phyloP scores from a whole-genome alignment of 2,329 filamentous ascomycete species.

The Alternaria arborescens region DNA sequence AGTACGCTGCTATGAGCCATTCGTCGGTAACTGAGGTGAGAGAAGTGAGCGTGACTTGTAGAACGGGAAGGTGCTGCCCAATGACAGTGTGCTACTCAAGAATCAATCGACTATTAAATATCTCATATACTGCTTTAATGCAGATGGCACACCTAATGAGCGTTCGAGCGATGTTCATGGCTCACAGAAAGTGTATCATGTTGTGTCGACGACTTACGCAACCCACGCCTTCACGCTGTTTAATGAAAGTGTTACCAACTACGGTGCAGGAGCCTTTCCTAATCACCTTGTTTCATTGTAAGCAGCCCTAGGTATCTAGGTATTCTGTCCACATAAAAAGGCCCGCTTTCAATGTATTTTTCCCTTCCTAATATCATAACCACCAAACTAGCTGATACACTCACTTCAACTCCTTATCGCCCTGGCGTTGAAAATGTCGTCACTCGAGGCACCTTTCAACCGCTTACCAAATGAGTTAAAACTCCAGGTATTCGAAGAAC shows the following conservation, averaged over 20 bases:
- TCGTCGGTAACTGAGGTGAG: background rate
- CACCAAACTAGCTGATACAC: background rate
- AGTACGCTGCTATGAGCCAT: background rate
- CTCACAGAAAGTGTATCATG: too few relatives aligned
- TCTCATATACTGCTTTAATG: background rate
- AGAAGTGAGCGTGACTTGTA: background rate
- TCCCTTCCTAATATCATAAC: background rate
- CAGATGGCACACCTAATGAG: accelerated
- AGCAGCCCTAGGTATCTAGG: too few relatives aligned
- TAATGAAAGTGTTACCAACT: background rate
- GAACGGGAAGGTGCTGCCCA: background rate
- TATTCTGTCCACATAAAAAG: too few relatives aligned
- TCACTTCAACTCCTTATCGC: background rate
- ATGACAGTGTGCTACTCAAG: too few relatives aligned
- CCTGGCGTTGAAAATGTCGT: background rate
- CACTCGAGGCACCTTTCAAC: background rate
- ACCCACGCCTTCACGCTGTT: too few relatives aligned
- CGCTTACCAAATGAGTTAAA: background rate
- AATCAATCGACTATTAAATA: accelerated
- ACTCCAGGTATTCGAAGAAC: background rate
- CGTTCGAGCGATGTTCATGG: accelerated
- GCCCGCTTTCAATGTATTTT: background rate
- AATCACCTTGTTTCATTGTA: too few relatives aligned
- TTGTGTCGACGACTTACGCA: too few relatives aligned
- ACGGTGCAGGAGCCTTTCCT: background rate